Evolutionary conservation across 2,329 filamentous ascomycete genomes (phyloP), one percentile per base, ranked within the genome.

Genomic region (Emergomyces africanus): DNA sequence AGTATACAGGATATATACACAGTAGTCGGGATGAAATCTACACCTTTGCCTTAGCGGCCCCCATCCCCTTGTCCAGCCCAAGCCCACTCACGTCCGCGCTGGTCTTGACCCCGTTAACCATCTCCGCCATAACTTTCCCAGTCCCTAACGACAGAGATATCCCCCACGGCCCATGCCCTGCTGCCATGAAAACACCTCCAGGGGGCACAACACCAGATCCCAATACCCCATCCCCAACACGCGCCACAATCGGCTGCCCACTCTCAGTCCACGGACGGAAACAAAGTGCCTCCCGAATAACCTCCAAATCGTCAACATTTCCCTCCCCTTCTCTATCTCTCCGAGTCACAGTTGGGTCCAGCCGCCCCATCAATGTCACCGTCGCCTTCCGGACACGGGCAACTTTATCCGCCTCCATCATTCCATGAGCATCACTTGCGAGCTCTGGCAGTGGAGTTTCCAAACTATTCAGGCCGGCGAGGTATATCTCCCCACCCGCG

Each of bases 141-240:
- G 86, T 90, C 1, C 87, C 88, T 35, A 89, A 72, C 18, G 78
- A 77, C 66, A 83, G 67, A 54, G 77, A 80, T 30, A 87, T 87
- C 0, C 87, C 88, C 88, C 88, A 91, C 0, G 87, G 85, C 0
- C 87, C 88, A 75, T 91, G 88, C 0, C 88, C 88, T 3, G 84
- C 78, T 1, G 85, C 83, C 42, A 90, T 70, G 68, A 82, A 91
- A 0, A 92, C 84, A 3, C 87, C 87, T 1, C 85, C 62, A 48
- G 68, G 69, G 5, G 77, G 83, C 5, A 80, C 67, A 6, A 80
- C 67, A 0, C 74, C 72, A 14, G 66, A 67, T 1, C 83, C 84
- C 2, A 89, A 76, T 49, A 78, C 75, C 14, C 72, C 68, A 63
- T 88, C 83, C 1, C 57, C 71, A 30, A 90, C 71, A 39, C 80